Evolutionary conservation across 805 yeast genomes (phyloP).

Genomic region (Scheffersomyces lignosus): DNA sequence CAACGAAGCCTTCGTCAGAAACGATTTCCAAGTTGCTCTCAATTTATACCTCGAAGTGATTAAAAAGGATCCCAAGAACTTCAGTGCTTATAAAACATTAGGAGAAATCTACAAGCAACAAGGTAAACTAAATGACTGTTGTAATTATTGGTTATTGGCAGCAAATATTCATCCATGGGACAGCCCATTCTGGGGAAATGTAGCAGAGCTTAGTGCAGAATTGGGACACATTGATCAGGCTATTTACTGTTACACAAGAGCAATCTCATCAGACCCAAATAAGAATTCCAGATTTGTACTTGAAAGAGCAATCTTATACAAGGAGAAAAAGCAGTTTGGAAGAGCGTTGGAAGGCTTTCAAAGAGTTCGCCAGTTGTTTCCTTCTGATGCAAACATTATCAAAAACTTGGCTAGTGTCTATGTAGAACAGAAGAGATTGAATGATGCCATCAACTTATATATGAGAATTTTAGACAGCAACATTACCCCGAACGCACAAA

Average conservation of each 20-base stretch:
- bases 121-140: conserved; percentile 68
- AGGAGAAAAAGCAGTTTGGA: conserved; percentile 63
- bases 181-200: conserved; percentile 72
- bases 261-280: conserved; percentile 45
- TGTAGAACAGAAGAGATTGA: conserved; percentile 57
- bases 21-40: conserved; percentile 60
- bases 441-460: conserved; percentile 75
- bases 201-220: conserved; percentile 66
- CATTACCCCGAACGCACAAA: conserved; percentile 32
- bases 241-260: conserved; percentile 71
- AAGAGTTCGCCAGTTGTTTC: conserved; percentile 52
- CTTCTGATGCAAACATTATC: conserved; percentile 58
- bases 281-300: conserved; percentile 57
- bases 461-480: conserved; percentile 63
- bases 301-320: conserved; percentile 65
- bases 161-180: conserved; percentile 78
- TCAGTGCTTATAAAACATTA: conserved; percentile 81
- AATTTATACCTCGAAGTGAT: conserved; percentile 67
- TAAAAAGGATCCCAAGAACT: conserved; percentile 72
- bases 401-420: conserved; percentile 56
- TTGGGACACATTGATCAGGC: conserved; percentile 76
- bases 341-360: conserved; percentile 76
- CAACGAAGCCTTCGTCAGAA: conserved; percentile 73
- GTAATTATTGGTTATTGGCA: conserved; percentile 79
- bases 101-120: conserved; percentile 79